These are phyloP conservation scores for Wickerhamomyces ciferrii DNA, from an alignment of 805 yeast genomes.

Conservation along the genomic window DNA sequence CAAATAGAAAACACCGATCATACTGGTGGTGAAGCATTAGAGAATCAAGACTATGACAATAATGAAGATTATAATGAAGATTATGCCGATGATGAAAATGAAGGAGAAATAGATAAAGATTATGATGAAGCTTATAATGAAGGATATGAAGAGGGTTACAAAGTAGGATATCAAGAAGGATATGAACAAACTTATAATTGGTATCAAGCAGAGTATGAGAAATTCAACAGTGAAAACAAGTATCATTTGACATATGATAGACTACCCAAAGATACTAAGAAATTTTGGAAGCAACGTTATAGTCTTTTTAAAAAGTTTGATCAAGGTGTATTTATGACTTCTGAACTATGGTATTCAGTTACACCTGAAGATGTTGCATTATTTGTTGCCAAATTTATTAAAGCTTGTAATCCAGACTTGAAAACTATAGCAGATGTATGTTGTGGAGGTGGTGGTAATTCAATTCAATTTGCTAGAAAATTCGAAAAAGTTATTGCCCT, in stretches of 20 bases:
- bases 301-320: constrained; percentile 58
- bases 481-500: constrained; percentile 58
- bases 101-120: not conserved
- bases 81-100: not conserved
- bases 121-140: not conserved
- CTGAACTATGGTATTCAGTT: constrained; percentile 81
- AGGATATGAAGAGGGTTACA: not conserved
- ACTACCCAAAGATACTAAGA: constrained; percentile 16
- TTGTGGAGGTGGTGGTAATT: constrained; percentile 87
- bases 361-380: constrained; percentile 77
- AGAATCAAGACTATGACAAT: not conserved
- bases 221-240: not conserved
- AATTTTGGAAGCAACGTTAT: constrained; percentile 56
- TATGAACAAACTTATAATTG: not conserved
- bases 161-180: not conserved
- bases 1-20: too few relatives aligned
- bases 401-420: constrained; percentile 45
- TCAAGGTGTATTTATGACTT: constrained; percentile 61
- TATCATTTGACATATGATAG: constrained; percentile 16
- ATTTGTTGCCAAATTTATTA: constrained; percentile 49
- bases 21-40: too few relatives aligned
- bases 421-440: constrained; percentile 57
- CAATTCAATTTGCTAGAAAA: constrained; percentile 63
- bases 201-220: not conserved
- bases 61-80: not conserved